Conservation (phyloP, 2,329 filamentous ascomycete species). For the Claviceps purpurea region DNA sequence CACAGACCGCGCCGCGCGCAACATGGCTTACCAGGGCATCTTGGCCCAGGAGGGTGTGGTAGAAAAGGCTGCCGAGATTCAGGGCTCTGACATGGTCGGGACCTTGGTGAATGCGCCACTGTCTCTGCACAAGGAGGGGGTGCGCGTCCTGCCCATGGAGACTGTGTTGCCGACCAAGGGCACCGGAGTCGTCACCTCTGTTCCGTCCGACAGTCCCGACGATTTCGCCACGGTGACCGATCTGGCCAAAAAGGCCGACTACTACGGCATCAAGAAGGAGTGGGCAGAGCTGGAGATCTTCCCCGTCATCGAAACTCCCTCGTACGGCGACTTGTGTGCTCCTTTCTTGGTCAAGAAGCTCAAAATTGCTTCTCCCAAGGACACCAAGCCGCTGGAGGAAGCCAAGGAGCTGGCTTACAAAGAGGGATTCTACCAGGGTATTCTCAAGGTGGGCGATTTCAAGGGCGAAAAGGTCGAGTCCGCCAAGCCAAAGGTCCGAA, state of each 20-base stretch:
- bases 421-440: constrained; percentile 93
- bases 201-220: constrained; percentile 87
- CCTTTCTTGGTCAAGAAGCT: constrained; percentile 75
- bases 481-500: constrained; percentile 74
- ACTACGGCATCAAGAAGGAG: constrained; percentile 91
- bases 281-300: constrained; percentile 87
- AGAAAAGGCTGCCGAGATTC: constrained; percentile 60
- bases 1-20: constrained; percentile 75
- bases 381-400: constrained; percentile 73
- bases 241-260: constrained; percentile 87
- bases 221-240: constrained; percentile 85
- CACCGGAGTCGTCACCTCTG: constrained; percentile 89
- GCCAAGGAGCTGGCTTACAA: constrained; percentile 96
- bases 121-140: constrained; percentile 68
- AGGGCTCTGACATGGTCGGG: constrained; percentile 70
- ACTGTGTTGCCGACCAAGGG: constrained; percentile 85
- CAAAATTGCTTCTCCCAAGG: constrained; percentile 95
- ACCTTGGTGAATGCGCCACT: constrained; percentile 84
- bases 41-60: constrained; percentile 66
- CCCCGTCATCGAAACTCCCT: constrained; percentile 80
- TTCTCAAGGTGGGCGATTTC: constrained; percentile 76
- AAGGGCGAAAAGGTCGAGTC: constrained; percentile 75
- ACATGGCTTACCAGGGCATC: constrained; percentile 90
- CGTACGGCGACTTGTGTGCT: constrained; percentile 74
- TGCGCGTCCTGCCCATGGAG: constrained; percentile 91